Evolutionary conservation across 441 rosid species (phyloP), one percentile per base, ranked within the genome.

Genomic region (Croton laevigatus): DNA sequence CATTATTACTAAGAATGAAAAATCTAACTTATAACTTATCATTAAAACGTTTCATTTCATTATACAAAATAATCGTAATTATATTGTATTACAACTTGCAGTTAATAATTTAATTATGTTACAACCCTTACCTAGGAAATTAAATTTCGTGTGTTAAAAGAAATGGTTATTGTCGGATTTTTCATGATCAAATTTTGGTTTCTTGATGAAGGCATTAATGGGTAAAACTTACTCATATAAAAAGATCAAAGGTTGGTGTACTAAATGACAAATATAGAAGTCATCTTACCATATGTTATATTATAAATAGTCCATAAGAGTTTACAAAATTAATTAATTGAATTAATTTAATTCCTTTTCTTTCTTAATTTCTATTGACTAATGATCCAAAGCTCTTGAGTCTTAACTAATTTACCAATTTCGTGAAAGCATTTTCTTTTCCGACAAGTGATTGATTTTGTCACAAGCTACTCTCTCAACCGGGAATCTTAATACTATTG

Each of bases 181-280:
- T 11, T 34, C 27, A 54, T 19, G 49, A 67, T 52, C 20, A 10
- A 32, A 13, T 14, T 38, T 38, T 9, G 37, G 22, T 55, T 6
- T 54, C 60, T 20, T 53, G 70, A 54, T 19, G 37, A n/a, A 11
- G 20, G 11, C 34, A 54, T 67, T 20, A 22, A 42, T 68, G 22
- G 17, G n/a, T 22, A 17, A 55, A 70, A 42, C 54, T 61, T 23
- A 20, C 4, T 11, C 66, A 20, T 51, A 73, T 62, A 55, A 13
- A 27, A 48, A 73, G 34, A 32, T 64, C 69, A 48, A 37, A 45
- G 1, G 60, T 9, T 14, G 52, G 60, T 27, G 60, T 49, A 19
- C 60, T 5, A 17, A 3, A 17, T 59, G 49, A 59, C 42, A 27
- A 27, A 5, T 6, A 46, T 6, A 46, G 4, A 34, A 69, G 58